These are phyloP conservation scores for Botrytis deweyae DNA, from an alignment of 2,329 filamentous ascomycete species.

Conservation along the genomic window DNA sequence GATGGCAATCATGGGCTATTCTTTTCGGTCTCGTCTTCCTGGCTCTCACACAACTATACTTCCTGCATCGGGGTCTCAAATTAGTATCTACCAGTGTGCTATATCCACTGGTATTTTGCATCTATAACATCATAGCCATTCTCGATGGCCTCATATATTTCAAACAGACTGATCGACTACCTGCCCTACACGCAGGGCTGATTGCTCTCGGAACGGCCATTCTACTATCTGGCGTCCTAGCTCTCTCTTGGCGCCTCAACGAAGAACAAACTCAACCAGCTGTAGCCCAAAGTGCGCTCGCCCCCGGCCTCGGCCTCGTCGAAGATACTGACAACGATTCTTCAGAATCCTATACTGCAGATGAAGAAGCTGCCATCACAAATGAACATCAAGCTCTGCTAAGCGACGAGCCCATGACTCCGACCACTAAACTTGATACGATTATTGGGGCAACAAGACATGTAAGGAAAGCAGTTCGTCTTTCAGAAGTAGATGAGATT, in stretches of 20 bases:
- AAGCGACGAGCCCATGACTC: slow-evolving; percentile 36
- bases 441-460: slow-evolving; percentile 35
- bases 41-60: slow-evolving; percentile 89
- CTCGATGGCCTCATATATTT: slow-evolving; percentile 97
- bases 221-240: slow-evolving; percentile 82
- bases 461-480: slow-evolving; percentile 34
- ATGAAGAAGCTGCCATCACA: slow-evolving; percentile 39
- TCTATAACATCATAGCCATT: slow-evolving; percentile 99
- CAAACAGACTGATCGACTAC: slow-evolving; percentile 78
- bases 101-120: slow-evolving; percentile 96
- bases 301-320: slow-evolving; percentile 79
- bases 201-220: slow-evolving; percentile 86
- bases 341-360: slow-evolving; percentile 48
- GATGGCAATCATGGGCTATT: slow-evolving; percentile 94
- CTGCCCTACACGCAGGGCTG: slow-evolving; percentile 70
- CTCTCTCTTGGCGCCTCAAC: slow-evolving; percentile 89
- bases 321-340: slow-evolving; percentile 63
- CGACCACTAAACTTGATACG: slow-evolving; percentile 37
- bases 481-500: slow-evolving; percentile 71
- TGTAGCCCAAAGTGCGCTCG: slow-evolving; percentile 66
- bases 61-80: slow-evolving; percentile 89
- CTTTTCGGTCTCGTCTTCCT: slow-evolving; percentile 76
- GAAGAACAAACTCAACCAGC: slow-evolving; percentile 66
- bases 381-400: slow-evolving; percentile 35
- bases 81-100: slow-evolving; percentile 92